Conservation (phyloP, 768 basidiomycete species). For the Pisolithus albus region DNA sequence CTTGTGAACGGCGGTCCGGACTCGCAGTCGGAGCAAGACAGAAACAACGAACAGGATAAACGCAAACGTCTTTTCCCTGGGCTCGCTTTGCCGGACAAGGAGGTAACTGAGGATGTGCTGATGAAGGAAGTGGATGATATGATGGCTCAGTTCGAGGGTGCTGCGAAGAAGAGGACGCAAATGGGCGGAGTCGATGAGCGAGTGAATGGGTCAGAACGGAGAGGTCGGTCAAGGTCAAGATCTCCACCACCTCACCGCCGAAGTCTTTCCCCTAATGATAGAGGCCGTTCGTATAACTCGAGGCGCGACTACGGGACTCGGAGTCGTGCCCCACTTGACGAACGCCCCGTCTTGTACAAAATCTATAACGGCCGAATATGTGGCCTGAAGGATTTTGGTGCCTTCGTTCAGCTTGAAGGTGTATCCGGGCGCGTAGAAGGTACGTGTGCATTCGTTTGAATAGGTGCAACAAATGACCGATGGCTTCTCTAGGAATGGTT, state of each 20-base stretch:
- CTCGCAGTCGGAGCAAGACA: constrained; percentile 23
- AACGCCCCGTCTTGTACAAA: constrained; percentile 85
- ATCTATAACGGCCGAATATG: constrained; percentile 86
- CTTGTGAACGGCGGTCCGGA: constrained; percentile 33
- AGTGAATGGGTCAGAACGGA: constrained; percentile 56
- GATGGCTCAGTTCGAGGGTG: constrained; percentile 66
- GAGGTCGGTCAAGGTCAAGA: constrained; percentile 37
- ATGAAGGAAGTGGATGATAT: constrained; percentile 87
- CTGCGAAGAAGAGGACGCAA: constrained; percentile 54
- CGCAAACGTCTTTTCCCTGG: constrained; percentile 87
- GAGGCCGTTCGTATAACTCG: constrained; percentile 43
- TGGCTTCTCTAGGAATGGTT: constrained; percentile 68
- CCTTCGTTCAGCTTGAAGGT: constrained; percentile 88
- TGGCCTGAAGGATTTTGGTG: constrained; percentile 91
- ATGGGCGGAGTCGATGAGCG: constrained; percentile 38
- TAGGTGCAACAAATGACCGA: neutral
- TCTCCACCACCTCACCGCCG: constrained; percentile 44
- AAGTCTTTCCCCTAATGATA: constrained; percentile 53
- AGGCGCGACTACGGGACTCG: constrained; percentile 37
- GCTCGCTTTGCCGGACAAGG: constrained; percentile 71
- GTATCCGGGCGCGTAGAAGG: constrained; percentile 83
- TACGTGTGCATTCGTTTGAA: constrained; percentile 31
- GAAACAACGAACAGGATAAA: constrained; percentile 57
- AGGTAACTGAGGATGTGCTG: constrained; percentile 68
- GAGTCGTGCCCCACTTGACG: constrained; percentile 48